Percentiles rank a stretch among this genome's conserved stretches.
Conservation (phyloP, 1,284 basidiomycete species). For the Stygiomarasmius scandens region DNA sequence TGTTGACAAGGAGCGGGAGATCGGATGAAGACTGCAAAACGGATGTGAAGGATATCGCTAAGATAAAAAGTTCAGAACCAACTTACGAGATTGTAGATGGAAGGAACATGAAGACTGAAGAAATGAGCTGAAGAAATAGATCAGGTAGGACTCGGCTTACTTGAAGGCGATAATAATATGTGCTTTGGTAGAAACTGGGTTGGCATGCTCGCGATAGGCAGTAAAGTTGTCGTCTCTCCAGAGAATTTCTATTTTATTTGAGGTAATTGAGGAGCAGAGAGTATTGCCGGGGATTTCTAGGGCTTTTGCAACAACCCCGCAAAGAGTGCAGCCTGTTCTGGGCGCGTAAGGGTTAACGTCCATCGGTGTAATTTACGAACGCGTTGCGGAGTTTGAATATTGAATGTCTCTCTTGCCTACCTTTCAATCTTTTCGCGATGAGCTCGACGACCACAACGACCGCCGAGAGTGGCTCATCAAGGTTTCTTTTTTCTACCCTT, state of each 20-base stretch:
- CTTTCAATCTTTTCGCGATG: conserved; percentile 52
- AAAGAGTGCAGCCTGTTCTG: conserved; percentile 73
- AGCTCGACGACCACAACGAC: conserved; percentile 78
- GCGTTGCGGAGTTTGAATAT: too few relatives aligned
- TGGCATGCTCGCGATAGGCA: conserved; percentile 64
- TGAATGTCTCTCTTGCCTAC: neutral
- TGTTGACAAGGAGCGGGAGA: conserved; percentile 65
- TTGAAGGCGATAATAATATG: conserved; percentile 77
- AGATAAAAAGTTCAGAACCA: conserved; percentile 1
- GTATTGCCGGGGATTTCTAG: conserved; percentile 42
- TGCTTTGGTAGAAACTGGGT: conserved; percentile 69
- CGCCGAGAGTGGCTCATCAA: conserved; percentile 84
- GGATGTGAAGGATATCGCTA: conserved; percentile 9
- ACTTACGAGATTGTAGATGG: conserved; percentile 71
- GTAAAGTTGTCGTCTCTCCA: conserved; percentile 79
- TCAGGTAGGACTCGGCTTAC: conserved; percentile 41
- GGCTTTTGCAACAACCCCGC: conserved; percentile 67
- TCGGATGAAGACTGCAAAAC: conserved; percentile 66
- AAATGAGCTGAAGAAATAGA: conserved; percentile 15
- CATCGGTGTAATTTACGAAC: too few relatives aligned
- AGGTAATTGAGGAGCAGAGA: conserved; percentile 45
- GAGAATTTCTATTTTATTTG: conserved; percentile 58
- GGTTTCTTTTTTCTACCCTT: conserved; percentile 40
- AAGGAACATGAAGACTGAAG: conserved; percentile 70
- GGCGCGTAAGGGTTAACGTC: conserved; percentile 44